Base-by-base conservation (phyloP, 352 stramenopile genomes). In the Hyaloperonospora arabidopsidis region DNA sequence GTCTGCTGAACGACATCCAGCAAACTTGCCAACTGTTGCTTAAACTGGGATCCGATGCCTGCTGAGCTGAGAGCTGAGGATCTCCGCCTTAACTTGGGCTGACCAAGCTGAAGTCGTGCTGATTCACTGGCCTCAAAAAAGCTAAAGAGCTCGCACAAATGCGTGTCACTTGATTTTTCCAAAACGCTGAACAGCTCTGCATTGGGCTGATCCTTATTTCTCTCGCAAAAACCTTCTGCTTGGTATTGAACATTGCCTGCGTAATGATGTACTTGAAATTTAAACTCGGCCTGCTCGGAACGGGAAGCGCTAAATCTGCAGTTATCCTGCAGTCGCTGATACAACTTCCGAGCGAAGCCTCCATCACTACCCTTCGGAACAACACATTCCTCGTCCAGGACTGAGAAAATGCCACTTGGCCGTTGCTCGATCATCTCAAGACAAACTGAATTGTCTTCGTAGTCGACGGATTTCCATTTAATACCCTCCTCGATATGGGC, bases 1-100 rank as follows among this genome's bases (percentile, higher is more conserved):
- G 95, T 98, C 49, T 86, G 74, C 23, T 97, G 88, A 23, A 99
- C 97, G 12, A 95, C 84, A 18, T 90, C 70, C 19, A 98, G 79
- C 14, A 99, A 76, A 25, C 80, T 79, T 21, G 89, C 87, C 14
- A 99, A 74, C 54, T 98, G 94, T 29, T 86, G 75, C 44, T 89
- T 91, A 62, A 98, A 98, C 59, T 98, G 86, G 36, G 86, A 96
- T 19, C 84, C 91, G 45, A 97, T 87, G 5, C 79, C 81, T 1
- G 83, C 66, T 7, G 80, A 68, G 25, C 70, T 75, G 25, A 93
- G 79, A n/a, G 80, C 66, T 11, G 78, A 89, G n/a, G 79, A 71
- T 49, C 81, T 71, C 0, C 78, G 76, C 11, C 76, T 67, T 21
- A 87, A 52, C 49, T 83, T 87, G 0, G 67, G 69, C 11, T 66